Evolutionary conservation across 257 asterid genomes (phyloP), one percentile per base, ranked within the genome.

Genomic region (Cruciata laevipes): DNA sequence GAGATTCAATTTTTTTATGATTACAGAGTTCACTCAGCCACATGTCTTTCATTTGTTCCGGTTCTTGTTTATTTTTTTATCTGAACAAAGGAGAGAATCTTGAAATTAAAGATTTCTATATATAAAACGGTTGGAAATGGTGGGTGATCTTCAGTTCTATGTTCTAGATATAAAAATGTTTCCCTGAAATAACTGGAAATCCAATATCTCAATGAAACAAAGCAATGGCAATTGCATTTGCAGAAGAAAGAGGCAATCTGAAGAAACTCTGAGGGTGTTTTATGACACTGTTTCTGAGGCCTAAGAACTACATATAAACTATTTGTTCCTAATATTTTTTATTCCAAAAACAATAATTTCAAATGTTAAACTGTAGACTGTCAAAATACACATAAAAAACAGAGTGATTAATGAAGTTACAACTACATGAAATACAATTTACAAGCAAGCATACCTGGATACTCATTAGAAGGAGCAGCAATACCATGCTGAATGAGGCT

Each of bases 391-490:
- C 16, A 53, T 7, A 60, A 53, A 11, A 44, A 38, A 18, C 38
- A 55, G 53, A 61, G 20, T 27, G 13, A 31, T 58, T 23, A 1
- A 5, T 23, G 63, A 70, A 31, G 62, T 25, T 8, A 30, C n/a
- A 49, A 10, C 27, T 70, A 8, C 10, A 18, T 32, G 27, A 35
- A 47, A 57, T 49, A 21, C n/a, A 35, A n/a, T 30, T 7, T 21
- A 37, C 61, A 69, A 44, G 67, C 27, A 16, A 13, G n/a, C 27
- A 56, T 69, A 78, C 87, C 89, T 65, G 69, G 53, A 66, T 33
- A 33, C 73, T 60, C 40, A 60, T 62, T 68, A 33, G 76, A 76
- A 44, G 67, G 21, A 40, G 79, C 61, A 57, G 30, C 53, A 49
- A 68, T 66, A 32, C 42, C 52, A 17, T 10, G 66, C 42, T 77